Evolutionary conservation across 1,139 yeast species (phyloP), one percentile per base, ranked within the genome.

Genomic region (Saccharomyces uvarum): DNA sequence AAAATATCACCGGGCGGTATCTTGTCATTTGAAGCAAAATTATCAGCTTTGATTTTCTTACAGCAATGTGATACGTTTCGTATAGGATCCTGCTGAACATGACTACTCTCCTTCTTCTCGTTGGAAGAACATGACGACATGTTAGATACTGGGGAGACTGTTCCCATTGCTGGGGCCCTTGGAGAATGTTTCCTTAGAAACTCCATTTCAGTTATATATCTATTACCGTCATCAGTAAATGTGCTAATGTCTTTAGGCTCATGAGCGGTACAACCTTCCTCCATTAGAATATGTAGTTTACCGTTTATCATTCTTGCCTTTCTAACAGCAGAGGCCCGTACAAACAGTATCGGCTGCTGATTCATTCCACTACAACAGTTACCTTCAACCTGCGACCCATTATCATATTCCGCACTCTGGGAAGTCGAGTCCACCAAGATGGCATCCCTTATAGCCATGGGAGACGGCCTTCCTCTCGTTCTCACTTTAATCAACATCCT

Each of bases 401-500:
- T 19, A 9, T 38, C 44, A 28, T 54, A 49, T 14, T 28, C 52
- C 21, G 28, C 21, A 14, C 50, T 47, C 31, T 47, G 32, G 11
- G 32, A 44, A n/a, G 24, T 41, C 2, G 61, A 59, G 51, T 68
- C 71, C 8, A 68, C 72, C 57, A 68, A 57, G 29, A 68, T 68
- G 19, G 66, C 70, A 52, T 68, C 67, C 31, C 71, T 59, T 21
- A 66, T 63, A 51, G 66, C 69, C 49, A 63, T 56, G 2, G 70
- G 61, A 2, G 68, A 60, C 1, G 97, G 97, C 51, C 98, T 74
- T 0, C 98, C 98, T 57, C 95, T 80, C 38, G 88, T 81, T 47
- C 97, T 77, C 13, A 91, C 97, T 63, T 88, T 89, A 21, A 89
- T 82, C 46, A 91, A 74, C 38, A 95, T 90, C 51, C 97, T 76